Evolutionary conservation across 345 rosid genomes (phyloP).

Genomic region (Passiflora organensis): DNA sequence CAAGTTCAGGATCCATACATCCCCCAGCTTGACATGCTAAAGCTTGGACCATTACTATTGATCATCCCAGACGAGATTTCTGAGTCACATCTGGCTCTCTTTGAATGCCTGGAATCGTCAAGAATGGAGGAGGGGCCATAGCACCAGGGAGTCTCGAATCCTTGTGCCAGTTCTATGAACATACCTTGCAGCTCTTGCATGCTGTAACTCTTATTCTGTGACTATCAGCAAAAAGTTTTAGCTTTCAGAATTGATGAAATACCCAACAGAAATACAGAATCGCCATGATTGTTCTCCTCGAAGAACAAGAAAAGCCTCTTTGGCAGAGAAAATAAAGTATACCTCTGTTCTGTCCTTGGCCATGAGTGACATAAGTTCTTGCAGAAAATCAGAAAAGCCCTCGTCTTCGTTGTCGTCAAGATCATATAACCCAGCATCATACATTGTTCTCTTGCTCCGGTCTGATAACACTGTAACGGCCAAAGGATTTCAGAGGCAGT

Average conservation of each 20-base stretch:
- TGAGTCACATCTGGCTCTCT: slow-evolving; percentile 19
- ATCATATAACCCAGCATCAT: slow-evolving; percentile 45
- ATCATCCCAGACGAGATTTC: background rate
- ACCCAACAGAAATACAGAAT: no score
- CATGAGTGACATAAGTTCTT: slow-evolving; percentile 46
- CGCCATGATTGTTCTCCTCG: no score
- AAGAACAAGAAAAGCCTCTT: background rate
- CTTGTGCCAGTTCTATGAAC: slow-evolving; percentile 42
- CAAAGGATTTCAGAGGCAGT: background rate
- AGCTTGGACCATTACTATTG: background rate
- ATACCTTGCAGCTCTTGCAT: slow-evolving; percentile 47
- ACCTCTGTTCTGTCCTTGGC: slow-evolving; percentile 41
- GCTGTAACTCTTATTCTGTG: slow-evolving; percentile 36
- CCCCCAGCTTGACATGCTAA: slow-evolving; percentile 9
- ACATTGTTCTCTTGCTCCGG: slow-evolving; percentile 37
- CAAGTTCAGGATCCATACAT: no score
- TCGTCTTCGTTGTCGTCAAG: slow-evolving; percentile 46
- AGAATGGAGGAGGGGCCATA: slow-evolving; percentile 1
- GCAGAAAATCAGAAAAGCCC: slow-evolving; percentile 50
- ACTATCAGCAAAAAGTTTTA: no score
- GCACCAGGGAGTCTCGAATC: slow-evolving; percentile 26
- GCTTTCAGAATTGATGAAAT: no score
- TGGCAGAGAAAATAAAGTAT: background rate
- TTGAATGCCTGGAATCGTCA: slow-evolving; percentile 12
- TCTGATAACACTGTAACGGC: slow-evolving; percentile 40